These are phyloP conservation scores for Cladosporium sp. DNA, from an alignment of 2,329 filamentous ascomycete genomes.

Conservation along the genomic window DNA sequence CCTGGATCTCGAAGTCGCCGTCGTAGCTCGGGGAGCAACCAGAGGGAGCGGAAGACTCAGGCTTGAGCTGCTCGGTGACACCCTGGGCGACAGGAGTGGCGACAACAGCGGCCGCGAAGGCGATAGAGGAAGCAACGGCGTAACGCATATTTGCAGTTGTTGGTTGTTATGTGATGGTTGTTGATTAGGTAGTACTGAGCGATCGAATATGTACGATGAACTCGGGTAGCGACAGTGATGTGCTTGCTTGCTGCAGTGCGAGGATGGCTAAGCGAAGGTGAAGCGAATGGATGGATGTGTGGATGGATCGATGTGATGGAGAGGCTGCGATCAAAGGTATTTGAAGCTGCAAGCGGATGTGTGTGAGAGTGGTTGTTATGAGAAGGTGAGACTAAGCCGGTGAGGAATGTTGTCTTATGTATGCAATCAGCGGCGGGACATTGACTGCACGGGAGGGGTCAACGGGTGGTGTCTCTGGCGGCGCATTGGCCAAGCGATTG, in stretches of 20 bases:
- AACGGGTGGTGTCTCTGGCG: neutral
- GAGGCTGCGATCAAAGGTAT: neutral
- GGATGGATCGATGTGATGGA: slow-evolving; percentile 10
- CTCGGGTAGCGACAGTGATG: slow-evolving; percentile 23
- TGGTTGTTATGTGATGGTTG: slow-evolving; percentile 18
- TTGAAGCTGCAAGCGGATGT: slow-evolving; percentile 17
- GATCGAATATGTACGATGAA: slow-evolving; percentile 22
- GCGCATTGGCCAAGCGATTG: slow-evolving; percentile 15
- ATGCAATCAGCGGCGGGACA: slow-evolving; percentile 1
- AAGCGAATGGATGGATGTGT: slow-evolving; percentile 4
- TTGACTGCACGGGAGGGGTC: slow-evolving; percentile 17
- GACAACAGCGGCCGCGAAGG: slow-evolving; percentile 47
- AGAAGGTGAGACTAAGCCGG: neutral
- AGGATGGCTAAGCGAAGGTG: slow-evolving; percentile 18
- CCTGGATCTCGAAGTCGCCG: slow-evolving; percentile 62
- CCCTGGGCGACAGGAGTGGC: slow-evolving; percentile 45
- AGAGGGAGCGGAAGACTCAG: slow-evolving; percentile 51
- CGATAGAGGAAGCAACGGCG: slow-evolving; percentile 43
- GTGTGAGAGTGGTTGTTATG: slow-evolving; percentile 17
- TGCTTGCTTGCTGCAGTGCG: slow-evolving; percentile 20
- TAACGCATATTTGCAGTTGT: slow-evolving; percentile 37
- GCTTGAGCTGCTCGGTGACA: slow-evolving; percentile 53
- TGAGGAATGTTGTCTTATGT: slow-evolving; percentile 21
- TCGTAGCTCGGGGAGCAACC: slow-evolving; percentile 56
- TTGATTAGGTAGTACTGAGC: slow-evolving; percentile 6